Evolutionary conservation across 306 rosid species (phyloP).

Genomic region (Cicer bijugum): DNA sequence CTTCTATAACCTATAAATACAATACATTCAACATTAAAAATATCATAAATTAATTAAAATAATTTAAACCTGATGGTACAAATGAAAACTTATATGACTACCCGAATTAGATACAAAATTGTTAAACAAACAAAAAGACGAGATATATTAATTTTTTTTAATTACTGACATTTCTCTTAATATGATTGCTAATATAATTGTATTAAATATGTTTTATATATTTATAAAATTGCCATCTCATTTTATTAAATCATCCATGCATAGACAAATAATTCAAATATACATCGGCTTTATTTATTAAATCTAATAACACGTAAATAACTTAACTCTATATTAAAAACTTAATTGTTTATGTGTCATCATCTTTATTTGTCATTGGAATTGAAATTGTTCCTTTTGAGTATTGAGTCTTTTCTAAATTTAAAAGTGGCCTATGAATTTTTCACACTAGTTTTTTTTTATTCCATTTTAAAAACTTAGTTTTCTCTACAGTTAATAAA

Average conservation of each 20-base stretch:
- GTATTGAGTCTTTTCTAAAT: neutral
- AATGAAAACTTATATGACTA: neutral
- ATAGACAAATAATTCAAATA: no score
- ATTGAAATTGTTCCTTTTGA: slow-evolving; percentile 40
- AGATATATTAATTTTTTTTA: no score
- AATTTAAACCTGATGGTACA: neutral
- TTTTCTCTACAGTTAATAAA: slow-evolving; percentile 18
- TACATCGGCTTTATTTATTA: no score
- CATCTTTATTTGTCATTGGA: neutral
- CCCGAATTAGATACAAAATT: neutral
- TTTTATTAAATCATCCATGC: no score
- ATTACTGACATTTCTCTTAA: no score
- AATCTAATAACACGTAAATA: no score
- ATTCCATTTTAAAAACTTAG: neutral
- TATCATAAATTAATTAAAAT: neutral
- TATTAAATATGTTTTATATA: no score
- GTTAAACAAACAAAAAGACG: no score
- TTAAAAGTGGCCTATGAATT: neutral
- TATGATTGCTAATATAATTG: no score
- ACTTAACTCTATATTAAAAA: no score
- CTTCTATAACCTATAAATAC: neutral
- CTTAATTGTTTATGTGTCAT: no score
- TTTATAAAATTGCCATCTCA: no score
- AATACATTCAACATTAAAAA: neutral
- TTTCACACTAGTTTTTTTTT: neutral